These are phyloP conservation scores for Capronia coronata DNA, from an alignment of 2,329 filamentous ascomycete genomes.

Conservation along the genomic window DNA sequence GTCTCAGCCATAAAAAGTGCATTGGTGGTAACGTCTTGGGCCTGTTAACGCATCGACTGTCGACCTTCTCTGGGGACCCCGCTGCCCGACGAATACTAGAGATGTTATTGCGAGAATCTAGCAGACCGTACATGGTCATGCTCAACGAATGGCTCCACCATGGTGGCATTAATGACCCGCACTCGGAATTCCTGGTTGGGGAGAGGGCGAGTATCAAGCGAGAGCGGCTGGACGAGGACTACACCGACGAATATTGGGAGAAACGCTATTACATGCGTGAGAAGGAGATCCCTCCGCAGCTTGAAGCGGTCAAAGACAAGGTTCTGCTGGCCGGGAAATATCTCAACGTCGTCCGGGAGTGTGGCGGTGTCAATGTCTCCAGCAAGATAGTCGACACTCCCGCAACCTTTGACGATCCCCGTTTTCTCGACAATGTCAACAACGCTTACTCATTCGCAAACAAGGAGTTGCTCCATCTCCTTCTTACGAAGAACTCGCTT, in stretches of 20 bases:
- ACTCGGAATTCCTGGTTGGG: constrained; percentile 88
- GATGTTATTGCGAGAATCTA: constrained; percentile 76
- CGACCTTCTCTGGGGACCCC: constrained; percentile 89
- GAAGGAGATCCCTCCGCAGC: constrained; percentile 81
- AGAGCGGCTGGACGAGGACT: constrained; percentile 87
- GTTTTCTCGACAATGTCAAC: constrained; percentile 94
- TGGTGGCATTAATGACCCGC: constrained; percentile 87
- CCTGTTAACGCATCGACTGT: constrained; percentile 73
- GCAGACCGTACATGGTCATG: constrained; percentile 94
- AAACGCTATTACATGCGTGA: constrained; percentile 92
- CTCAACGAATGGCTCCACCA: constrained; percentile 98
- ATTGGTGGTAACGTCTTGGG: constrained; percentile 95
- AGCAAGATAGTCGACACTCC: constrained; percentile 79
- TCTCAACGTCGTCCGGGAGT: constrained; percentile 94
- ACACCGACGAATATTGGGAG: constrained; percentile 99
- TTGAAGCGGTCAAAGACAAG: constrained; percentile 86
- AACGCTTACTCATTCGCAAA: constrained; percentile 93
- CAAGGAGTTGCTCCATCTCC: constrained; percentile 79
- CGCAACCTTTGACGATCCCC: constrained; percentile 79
- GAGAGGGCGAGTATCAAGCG: constrained; percentile 92
- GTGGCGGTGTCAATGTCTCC: constrained; percentile 89
- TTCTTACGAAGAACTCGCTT: constrained; percentile 86
- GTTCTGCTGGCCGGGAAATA: constrained; percentile 95
- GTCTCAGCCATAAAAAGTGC: constrained; percentile 84
- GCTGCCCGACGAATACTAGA: constrained; percentile 76